Evolutionary conservation across 164 flowering plant species (phyloP), one percentile per base, ranked within the genome.

Genomic region (Stephania cephalantha): DNA sequence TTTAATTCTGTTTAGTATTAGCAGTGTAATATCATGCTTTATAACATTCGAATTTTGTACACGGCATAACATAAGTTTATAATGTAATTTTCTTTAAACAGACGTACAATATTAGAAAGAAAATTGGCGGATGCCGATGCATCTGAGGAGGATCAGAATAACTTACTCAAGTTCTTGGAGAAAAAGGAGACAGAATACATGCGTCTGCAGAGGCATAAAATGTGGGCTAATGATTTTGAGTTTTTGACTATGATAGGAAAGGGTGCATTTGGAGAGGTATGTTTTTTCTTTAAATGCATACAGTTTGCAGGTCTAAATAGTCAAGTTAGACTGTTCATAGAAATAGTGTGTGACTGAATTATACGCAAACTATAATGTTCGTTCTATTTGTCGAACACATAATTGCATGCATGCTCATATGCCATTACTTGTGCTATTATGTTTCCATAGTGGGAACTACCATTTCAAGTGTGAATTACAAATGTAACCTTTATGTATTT

Each of bases 181-280:
- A 89, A 89, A 80, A 95, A 95, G 83, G 99, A 95, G 84, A 93
- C 88, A 31, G 99, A 95, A 76, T 95, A 90, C 78, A 95, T 95
- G 99, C 97, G 98, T 66, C 87, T 87, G 82, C 94, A 90, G 82
- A 89, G 99, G 85, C 97, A 93, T 83, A 95, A 91, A 81, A 91
- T 95, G 97, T 96, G 95, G 46, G 90, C 94, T 74, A 97, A 95
- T 82, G 98, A 95, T 85, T 93, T 95, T 86, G 98, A 93, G 79
- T 88, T 90, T 30, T 78, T 95, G 78, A 95, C 99, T 25, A 93
- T 95, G 96, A 95, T 95, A 74, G 99, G 98, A 46, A 95, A 91
- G 84, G 99, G 99, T 77, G 99, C 99, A 72, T 95, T 95, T 84
- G 99, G 99, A 9, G 99, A 95, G 97, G 99, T 93, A 86, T 69